Evolutionary conservation across 2,329 filamentous ascomycete genomes (phyloP).

Genomic region (Leptographium flavum): DNA sequence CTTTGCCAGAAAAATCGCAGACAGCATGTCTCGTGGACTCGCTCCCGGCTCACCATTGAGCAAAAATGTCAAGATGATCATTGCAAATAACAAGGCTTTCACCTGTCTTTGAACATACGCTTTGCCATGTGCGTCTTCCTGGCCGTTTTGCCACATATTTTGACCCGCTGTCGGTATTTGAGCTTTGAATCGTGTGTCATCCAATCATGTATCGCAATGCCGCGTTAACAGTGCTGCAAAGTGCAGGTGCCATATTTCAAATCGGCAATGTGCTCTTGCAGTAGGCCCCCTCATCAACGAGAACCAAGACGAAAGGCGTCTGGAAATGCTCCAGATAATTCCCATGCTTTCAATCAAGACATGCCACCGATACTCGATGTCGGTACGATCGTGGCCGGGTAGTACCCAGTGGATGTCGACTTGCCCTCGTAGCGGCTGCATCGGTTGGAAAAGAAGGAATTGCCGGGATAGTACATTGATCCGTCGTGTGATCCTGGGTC

Average conservation of each 20-base stretch:
- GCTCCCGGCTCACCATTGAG: no score
- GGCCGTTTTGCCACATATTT: neutral
- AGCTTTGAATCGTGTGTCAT: no score
- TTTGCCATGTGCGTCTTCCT: neutral
- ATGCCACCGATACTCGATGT: conserved; percentile 33
- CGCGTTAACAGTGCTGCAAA: neutral
- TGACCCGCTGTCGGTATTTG: no score
- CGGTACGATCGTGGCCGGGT: conserved; percentile 32
- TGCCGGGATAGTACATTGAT: conserved; percentile 30
- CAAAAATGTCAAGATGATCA: neutral
- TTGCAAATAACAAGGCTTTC: neutral
- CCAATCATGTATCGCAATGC: neutral
- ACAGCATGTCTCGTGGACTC: no score
- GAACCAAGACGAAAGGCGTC: neutral
- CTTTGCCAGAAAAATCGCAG: no score
- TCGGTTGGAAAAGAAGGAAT: conserved; percentile 23
- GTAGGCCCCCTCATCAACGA: neutral
- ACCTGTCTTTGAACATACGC: neutral
- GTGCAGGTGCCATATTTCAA: neutral
- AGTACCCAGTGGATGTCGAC: conserved; percentile 35
- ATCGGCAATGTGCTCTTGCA: neutral
- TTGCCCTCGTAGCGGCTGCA: conserved; percentile 41
- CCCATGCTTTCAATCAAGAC: conserved; percentile 13
- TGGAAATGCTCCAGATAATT: neutral
- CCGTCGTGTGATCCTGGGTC: conserved; percentile 18